Evolutionary conservation across 352 stramenopile species (phyloP).

Genomic region (Phytophthora podocarpi): DNA sequence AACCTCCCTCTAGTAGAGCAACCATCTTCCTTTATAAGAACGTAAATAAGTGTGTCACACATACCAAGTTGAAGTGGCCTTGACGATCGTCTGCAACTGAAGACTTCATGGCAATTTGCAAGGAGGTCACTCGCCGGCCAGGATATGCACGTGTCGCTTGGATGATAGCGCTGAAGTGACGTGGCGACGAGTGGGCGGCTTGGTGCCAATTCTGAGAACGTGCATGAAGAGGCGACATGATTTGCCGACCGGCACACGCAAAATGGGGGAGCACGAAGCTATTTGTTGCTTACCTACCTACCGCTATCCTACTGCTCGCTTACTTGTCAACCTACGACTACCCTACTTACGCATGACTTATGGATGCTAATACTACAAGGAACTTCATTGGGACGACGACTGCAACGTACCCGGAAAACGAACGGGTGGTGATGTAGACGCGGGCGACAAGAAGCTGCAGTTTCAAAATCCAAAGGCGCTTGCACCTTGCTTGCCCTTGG

Average conservation of each 20-base stretch:
- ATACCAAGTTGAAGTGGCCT: slow-evolving; percentile 23
- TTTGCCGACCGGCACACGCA: slow-evolving; percentile 10
- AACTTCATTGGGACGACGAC: slow-evolving; percentile 25
- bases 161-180: not conserved
- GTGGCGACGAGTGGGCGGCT: slow-evolving; percentile 6
- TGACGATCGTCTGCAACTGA: not conserved
- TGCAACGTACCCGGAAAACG: slow-evolving; percentile 29
- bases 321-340: slow-evolving; percentile 34
- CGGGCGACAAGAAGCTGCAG: slow-evolving; percentile 27
- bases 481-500: slow-evolving; percentile 57
- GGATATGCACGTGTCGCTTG: not conserved
- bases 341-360: slow-evolving; percentile 29
- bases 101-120: not conserved
- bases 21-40: slow-evolving; percentile 29
- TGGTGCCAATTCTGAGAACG: slow-evolving; percentile 27
- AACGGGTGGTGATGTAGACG: slow-evolving; percentile 20
- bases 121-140: no score
- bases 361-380: slow-evolving; percentile 35
- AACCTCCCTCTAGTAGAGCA: slow-evolving; percentile 29
- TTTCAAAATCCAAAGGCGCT: slow-evolving; percentile 83
- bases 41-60: slow-evolving; percentile 18
- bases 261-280: not conserved
- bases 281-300: slow-evolving; percentile 19
- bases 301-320: slow-evolving; percentile 31
- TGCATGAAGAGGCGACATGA: slow-evolving; percentile 12